These are phyloP conservation scores for Sordariomycetes sp. DNA, from an alignment of 2,329 filamentous ascomycete genomes.

Conservation along the genomic window DNA sequence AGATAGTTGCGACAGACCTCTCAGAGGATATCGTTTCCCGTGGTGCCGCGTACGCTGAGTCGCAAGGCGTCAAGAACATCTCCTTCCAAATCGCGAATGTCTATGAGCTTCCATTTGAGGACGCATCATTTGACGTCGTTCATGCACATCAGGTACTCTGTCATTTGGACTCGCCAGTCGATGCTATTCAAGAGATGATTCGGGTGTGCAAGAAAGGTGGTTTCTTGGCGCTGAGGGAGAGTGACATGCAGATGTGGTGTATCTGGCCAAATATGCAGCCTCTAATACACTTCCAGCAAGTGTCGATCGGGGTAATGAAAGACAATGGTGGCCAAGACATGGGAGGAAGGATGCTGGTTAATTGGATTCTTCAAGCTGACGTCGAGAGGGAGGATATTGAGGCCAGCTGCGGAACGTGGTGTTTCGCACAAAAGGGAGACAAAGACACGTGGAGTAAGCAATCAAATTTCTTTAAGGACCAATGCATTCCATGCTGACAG, in stretches of 20 bases:
- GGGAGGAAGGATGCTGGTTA: slow-evolving; percentile 16
- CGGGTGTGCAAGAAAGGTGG: slow-evolving; percentile 33
- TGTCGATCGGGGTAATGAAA: slow-evolving; percentile 9
- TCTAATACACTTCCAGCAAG: slow-evolving; percentile 13
- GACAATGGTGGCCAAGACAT: slow-evolving; percentile 15
- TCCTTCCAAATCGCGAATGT: slow-evolving; percentile 16
- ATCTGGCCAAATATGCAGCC: slow-evolving; percentile 16
- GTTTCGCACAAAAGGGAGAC: slow-evolving; percentile 14
- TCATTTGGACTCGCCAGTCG: slow-evolving; percentile 24
- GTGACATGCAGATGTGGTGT: slow-evolving; percentile 18
- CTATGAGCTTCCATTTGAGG: slow-evolving; percentile 24
- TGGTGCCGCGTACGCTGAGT: slow-evolving; percentile 12
- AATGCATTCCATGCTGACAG: too few species aligned
- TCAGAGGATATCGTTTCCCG: slow-evolving; percentile 19
- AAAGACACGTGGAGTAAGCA: slow-evolving; percentile 16
- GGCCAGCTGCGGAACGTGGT: slow-evolving; percentile 18
- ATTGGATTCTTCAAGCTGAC: slow-evolving; percentile 16
- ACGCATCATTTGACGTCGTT: slow-evolving; percentile 31
- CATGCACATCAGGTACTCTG: slow-evolving; percentile 32
- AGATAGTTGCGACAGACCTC: slow-evolving; percentile 20
- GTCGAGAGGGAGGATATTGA: slow-evolving; percentile 11
- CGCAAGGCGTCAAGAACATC: slow-evolving; percentile 14
- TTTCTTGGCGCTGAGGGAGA: slow-evolving; percentile 25
- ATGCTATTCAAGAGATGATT: slow-evolving; percentile 28
- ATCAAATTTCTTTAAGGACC: not conserved